These are phyloP conservation scores for Pseudogymnoascus pannorum DNA, from an alignment of 2,329 filamentous ascomycete species.

Conservation along the genomic window DNA sequence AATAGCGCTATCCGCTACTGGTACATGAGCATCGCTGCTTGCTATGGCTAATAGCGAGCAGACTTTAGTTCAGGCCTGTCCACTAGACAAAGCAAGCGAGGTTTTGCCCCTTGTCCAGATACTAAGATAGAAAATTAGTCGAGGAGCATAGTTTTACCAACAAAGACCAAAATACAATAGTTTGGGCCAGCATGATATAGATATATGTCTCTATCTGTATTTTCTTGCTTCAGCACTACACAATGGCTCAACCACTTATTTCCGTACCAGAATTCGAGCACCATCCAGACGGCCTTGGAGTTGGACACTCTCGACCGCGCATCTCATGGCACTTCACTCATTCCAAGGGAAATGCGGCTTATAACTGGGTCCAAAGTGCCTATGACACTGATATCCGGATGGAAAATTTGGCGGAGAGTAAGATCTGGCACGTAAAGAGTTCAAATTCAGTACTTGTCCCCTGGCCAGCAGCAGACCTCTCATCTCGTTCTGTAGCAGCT, in stretches of 20 bases:
- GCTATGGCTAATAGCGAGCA: background rate
- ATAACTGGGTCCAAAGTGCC: too few species aligned
- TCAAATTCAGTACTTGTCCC: slow-evolving; percentile 34
- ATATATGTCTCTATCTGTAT: background rate
- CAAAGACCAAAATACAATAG: background rate
- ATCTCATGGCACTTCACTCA: too few species aligned
- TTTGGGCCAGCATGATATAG: background rate
- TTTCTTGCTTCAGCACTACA: background rate
- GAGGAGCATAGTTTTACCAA: background rate
- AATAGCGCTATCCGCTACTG: background rate
- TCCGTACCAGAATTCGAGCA: background rate
- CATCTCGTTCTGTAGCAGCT: slow-evolving; percentile 23
- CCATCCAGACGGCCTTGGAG: too few species aligned
- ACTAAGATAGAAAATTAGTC: background rate
- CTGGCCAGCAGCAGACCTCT: slow-evolving; percentile 35
- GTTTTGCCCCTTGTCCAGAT: too few species aligned
- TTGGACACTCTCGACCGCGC: too few species aligned
- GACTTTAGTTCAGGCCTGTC: too few species aligned
- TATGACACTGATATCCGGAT: background rate
- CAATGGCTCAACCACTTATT: background rate
- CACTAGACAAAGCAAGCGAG: too few species aligned
- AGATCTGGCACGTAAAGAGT: slow-evolving; percentile 11
- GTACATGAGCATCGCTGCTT: background rate
- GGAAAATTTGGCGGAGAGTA: too few species aligned
- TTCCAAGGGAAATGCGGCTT: too few species aligned